phyloP scores from a whole-genome alignment of 2,329 filamentous ascomycete species.

The Penicillium capsulatum region DNA sequence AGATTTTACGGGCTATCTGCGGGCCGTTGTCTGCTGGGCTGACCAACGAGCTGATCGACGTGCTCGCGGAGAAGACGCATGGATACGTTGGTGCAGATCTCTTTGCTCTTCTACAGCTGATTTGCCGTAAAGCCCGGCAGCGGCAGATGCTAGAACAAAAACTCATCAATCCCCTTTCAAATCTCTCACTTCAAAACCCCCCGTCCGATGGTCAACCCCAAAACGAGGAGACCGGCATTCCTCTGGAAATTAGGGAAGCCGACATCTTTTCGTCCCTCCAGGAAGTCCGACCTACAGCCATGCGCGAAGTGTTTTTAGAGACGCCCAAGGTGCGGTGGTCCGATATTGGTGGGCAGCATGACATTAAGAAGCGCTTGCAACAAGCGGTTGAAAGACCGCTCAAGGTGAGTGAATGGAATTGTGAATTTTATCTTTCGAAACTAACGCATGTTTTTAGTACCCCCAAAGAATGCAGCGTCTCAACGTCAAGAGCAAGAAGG shows the following conservation, averaged over 20 bases:
- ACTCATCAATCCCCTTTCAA: background rate
- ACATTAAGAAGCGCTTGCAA: conserved; percentile 65
- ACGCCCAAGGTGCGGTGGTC: conserved; percentile 81
- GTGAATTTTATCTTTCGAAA: background rate
- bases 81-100: conserved; percentile 82
- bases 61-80: conserved; percentile 71
- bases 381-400: conserved; percentile 57
- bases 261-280: conserved; percentile 54
- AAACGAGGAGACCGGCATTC: conserved; percentile 16
- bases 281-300: conserved; percentile 72
- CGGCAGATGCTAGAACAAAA: conserved; percentile 24
- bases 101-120: conserved; percentile 57
- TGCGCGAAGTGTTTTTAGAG: conserved; percentile 84
- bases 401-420: conserved; percentile 39
- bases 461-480: conserved; percentile 50
- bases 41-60: conserved; percentile 52
- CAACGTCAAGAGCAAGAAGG: conserved; percentile 64
- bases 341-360: conserved; percentile 80
- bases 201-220: background rate
- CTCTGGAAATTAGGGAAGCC: conserved; percentile 31
- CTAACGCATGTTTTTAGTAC: conserved; percentile 34
- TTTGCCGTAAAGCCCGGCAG: conserved; percentile 42
- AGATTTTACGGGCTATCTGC: conserved; percentile 65
- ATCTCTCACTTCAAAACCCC: background rate
- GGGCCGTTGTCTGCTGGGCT: conserved; percentile 45